phyloP scores from a whole-genome alignment of 2,329 filamentous ascomycete species.

The Monosporascus sp. region DNA sequence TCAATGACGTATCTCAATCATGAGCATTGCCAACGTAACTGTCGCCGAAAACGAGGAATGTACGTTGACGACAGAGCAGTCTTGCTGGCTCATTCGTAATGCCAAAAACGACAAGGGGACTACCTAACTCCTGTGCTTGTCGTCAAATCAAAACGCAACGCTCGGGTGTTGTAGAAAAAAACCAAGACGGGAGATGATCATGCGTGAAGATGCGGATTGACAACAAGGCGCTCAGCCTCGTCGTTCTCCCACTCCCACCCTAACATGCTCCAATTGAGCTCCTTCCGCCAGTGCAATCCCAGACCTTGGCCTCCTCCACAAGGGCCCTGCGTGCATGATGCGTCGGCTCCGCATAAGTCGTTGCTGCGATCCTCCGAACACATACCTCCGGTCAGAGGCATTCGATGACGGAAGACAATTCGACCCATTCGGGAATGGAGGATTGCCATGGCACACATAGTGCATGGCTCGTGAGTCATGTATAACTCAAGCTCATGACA shows the following conservation, averaged over 20 bases:
- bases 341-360: slow-evolving; percentile 27
- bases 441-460: slow-evolving; percentile 96
- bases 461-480: slow-evolving; percentile 90
- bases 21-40: background rate
- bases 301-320: slow-evolving; percentile 54
- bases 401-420: slow-evolving; percentile 74
- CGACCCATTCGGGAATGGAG: slow-evolving; percentile 88
- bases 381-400: slow-evolving; percentile 77
- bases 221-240: slow-evolving; percentile 31
- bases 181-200: slow-evolving; percentile 35
- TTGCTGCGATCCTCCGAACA: slow-evolving; percentile 66
- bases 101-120: slow-evolving; percentile 36
- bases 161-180: slow-evolving; percentile 18
- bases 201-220: slow-evolving; percentile 47
- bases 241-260: slow-evolving; percentile 69
- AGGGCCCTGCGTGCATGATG: slow-evolving; percentile 26
- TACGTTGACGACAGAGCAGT: background rate
- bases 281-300: slow-evolving; percentile 66
- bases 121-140: slow-evolving; percentile 47
- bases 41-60: background rate
- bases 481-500: slow-evolving; percentile 93
- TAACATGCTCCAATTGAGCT: slow-evolving; percentile 82
- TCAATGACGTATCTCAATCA: background rate
- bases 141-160: slow-evolving; percentile 28
- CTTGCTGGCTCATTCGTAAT: slow-evolving; percentile 15